These are phyloP conservation scores for Chaetomium olivaceum DNA, from an alignment of 2,329 filamentous ascomycete species.

Conservation along the genomic window DNA sequence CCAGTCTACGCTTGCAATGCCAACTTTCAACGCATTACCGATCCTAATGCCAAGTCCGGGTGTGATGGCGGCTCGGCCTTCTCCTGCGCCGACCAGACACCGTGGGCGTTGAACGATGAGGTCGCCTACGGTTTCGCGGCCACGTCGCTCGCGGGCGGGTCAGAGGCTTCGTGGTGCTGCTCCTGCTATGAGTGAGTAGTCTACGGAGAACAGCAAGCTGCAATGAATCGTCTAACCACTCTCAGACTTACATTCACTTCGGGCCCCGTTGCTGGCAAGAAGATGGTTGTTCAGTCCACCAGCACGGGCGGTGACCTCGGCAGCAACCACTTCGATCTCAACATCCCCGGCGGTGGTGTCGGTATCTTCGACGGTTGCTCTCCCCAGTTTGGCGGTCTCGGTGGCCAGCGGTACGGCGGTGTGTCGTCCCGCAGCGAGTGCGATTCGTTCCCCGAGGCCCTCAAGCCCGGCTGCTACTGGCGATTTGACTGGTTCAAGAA, in stretches of 20 bases:
- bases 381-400: slow-evolving; percentile 47
- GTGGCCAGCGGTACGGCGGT: slow-evolving; percentile 50
- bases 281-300: slow-evolving; percentile 64
- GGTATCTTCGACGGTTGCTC: slow-evolving; percentile 57
- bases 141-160: slow-evolving; percentile 55
- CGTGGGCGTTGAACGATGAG: slow-evolving; percentile 60
- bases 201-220: not conserved
- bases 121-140: slow-evolving; percentile 66
- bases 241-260: slow-evolving; percentile 54
- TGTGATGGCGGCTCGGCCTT: slow-evolving; percentile 57
- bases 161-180: slow-evolving; percentile 65
- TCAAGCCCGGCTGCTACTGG: slow-evolving; percentile 53
- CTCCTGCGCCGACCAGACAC: slow-evolving; percentile 62
- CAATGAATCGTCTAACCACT: slow-evolving; percentile 5
- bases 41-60: slow-evolving; percentile 50
- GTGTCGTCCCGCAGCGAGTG: slow-evolving; percentile 46
- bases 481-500: slow-evolving; percentile 56
- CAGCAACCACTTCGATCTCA: slow-evolving; percentile 60
- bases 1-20: slow-evolving; percentile 57
- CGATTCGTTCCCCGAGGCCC: slow-evolving; percentile 44
- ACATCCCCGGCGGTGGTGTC: slow-evolving; percentile 57
- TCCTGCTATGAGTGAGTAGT: slow-evolving; percentile 56
- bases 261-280: slow-evolving; percentile 57
- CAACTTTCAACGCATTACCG: slow-evolving; percentile 54
- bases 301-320: slow-evolving; percentile 62